A percentile compares a stretch with the other conserved stretches of the same genome.
phyloP scores from a whole-genome alignment of 2,329 filamentous ascomycete species.

The Colletotrichum godetiae region DNA sequence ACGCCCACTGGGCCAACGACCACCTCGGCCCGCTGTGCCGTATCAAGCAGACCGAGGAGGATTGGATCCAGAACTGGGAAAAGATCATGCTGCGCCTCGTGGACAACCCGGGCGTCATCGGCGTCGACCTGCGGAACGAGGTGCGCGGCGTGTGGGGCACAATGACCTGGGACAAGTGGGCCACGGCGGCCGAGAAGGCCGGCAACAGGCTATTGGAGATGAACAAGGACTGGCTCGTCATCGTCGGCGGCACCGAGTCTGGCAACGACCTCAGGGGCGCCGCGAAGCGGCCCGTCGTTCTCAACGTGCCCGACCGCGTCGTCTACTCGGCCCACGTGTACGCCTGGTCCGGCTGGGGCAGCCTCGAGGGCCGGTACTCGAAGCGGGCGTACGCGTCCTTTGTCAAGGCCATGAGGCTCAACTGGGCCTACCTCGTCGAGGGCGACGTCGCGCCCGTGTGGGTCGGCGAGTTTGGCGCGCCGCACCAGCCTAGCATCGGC shows the following conservation, averaged over 20 bases:
- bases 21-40: conserved; percentile 70
- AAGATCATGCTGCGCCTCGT: conserved; percentile 69
- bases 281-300: conserved; percentile 63
- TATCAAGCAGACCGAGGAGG: conserved; percentile 71
- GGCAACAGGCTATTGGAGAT: conserved; percentile 70
- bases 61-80: conserved; percentile 76
- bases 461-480: conserved; percentile 75
- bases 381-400: conserved; percentile 73
- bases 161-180: conserved; percentile 75
- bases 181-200: conserved; percentile 70
- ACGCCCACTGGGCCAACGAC: conserved; percentile 75
- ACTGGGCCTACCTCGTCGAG: conserved; percentile 74
- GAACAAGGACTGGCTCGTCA: conserved; percentile 73
- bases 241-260: conserved; percentile 76
- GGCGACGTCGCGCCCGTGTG: conserved; percentile 70
- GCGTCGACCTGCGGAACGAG: conserved; percentile 76
- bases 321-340: conserved; percentile 79
- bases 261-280: conserved; percentile 73
- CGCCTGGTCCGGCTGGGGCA: conserved; percentile 77
- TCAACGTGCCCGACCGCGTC: conserved; percentile 65
- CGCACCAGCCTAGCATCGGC: conserved; percentile 62
- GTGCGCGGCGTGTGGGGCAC: conserved; percentile 76
- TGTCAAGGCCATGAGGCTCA: conserved; percentile 68
- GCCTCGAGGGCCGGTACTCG: conserved; percentile 67
- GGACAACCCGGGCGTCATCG: conserved; percentile 71